Evolutionary conservation across 1,284 basidiomycete species (phyloP).

Genomic region (Rhizoctonia solani): DNA sequence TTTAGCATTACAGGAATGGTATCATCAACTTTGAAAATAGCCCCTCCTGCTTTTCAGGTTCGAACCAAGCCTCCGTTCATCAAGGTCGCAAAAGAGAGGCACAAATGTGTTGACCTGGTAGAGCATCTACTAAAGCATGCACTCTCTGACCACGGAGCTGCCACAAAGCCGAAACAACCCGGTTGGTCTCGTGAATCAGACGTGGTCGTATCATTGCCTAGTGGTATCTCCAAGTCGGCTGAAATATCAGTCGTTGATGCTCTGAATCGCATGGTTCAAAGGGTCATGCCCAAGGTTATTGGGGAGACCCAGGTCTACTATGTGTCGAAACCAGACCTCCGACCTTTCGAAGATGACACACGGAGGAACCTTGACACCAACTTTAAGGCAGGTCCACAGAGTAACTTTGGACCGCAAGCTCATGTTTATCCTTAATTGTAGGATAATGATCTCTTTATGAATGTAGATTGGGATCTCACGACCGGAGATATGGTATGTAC

Average conservation of each 20-base stretch:
- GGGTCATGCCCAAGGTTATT: slow-evolving; percentile 7
- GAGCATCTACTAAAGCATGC: slow-evolving; percentile 23
- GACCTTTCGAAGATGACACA: slow-evolving; percentile 11
- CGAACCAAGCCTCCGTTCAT: slow-evolving; percentile 7
- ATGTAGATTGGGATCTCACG: slow-evolving; percentile 11
- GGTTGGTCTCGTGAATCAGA: neutral
- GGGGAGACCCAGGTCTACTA: neutral
- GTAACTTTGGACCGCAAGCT: neutral
- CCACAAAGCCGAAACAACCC: neutral
- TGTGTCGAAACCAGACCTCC: slow-evolving; percentile 1
- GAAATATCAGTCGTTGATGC: slow-evolving; percentile 11
- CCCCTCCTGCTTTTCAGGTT: slow-evolving; percentile 6
- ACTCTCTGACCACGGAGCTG: neutral
- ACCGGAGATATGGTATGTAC: slow-evolving; percentile 20
- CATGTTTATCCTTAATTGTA: neutral
- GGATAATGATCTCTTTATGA: slow-evolving; percentile 5
- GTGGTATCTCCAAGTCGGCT: slow-evolving; percentile 14
- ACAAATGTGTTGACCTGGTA: slow-evolving; percentile 11
- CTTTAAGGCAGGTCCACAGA: neutral
- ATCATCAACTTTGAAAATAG: neutral
- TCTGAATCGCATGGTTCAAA: neutral
- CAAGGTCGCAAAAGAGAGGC: neutral
- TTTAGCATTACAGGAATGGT: neutral
- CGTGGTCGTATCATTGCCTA: slow-evolving; percentile 5
- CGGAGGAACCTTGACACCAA: slow-evolving; percentile 19